These are phyloP conservation scores for Aspergillus fructus DNA, from an alignment of 2,329 filamentous ascomycete species.

Conservation along the genomic window DNA sequence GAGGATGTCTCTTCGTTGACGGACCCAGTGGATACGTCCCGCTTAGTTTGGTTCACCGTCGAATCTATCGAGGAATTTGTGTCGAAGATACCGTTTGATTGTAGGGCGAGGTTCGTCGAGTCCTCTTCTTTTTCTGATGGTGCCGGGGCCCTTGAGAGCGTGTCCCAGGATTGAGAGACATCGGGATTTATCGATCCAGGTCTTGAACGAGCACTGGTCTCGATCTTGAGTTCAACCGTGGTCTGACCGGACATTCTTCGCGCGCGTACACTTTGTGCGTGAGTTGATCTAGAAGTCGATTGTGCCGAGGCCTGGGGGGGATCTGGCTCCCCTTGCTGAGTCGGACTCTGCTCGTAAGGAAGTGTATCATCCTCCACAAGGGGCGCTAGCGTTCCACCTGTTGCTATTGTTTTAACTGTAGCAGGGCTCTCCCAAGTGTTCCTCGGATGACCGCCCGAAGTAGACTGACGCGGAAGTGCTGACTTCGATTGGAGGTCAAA, in stretches of 20 bases:
- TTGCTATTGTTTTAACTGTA: conserved; percentile 69
- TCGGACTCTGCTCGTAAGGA: conserved; percentile 33
- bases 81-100: conserved; percentile 12
- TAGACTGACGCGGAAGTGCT: conserved; percentile 72
- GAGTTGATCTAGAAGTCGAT: conserved; percentile 1
- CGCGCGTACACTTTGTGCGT: conserved; percentile 61
- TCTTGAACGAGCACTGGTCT: conserved; percentile 57
- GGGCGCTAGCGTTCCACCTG: conserved; percentile 67
- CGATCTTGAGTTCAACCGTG: conserved; percentile 81
- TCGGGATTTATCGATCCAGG: conserved; percentile 22
- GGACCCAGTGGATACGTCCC: conserved; percentile 36
- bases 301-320: conserved; percentile 1
- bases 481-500: conserved; percentile 69
- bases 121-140: conserved; percentile 32
- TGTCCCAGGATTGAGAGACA: conserved; percentile 28
- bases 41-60: conserved; percentile 27
- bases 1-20: conserved; percentile 40
- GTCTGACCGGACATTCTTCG: conserved; percentile 79
- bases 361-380: conserved; percentile 63
- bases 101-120: conserved; percentile 18
- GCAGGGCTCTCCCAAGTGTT: conserved; percentile 79
- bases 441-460: conserved; percentile 75
- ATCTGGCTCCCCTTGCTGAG: conserved; percentile 43
- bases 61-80: conserved; percentile 17
- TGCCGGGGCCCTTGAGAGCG: conserved; percentile 25